Conservation (phyloP, 2,329 filamentous ascomycete genomes). For the Ceratocystis alfenasii region DNA sequence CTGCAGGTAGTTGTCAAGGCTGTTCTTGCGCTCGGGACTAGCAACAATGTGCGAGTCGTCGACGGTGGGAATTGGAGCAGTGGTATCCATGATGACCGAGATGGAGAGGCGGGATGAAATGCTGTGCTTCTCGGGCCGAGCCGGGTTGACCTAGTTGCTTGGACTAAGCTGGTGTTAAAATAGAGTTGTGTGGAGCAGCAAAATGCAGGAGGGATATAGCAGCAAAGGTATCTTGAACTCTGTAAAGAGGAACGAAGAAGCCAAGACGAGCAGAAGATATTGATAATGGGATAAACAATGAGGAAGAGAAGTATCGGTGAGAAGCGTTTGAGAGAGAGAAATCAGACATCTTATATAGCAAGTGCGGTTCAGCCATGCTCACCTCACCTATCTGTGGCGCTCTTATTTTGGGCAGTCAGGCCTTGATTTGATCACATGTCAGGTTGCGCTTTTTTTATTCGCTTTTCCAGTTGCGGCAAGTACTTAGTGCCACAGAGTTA, state of each 20-base stretch:
- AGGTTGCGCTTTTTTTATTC: neutral
- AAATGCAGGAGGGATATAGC: neutral
- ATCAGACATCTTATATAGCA: neutral
- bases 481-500: neutral
- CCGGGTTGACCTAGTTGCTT: no score
- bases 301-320: neutral
- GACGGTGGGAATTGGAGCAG: conserved; percentile 27
- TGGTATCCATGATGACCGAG: neutral
- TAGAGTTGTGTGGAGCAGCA: neutral
- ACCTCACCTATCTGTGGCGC: neutral
- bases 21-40: conserved; percentile 49
- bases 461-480: conserved; percentile 1
- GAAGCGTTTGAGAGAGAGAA: neutral
- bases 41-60: conserved; percentile 48
- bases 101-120: neutral
- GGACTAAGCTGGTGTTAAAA: neutral
- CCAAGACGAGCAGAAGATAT: neutral
- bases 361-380: neutral
- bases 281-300: neutral
- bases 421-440: neutral
- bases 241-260: neutral
- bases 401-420: neutral
- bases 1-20: conserved; percentile 59
- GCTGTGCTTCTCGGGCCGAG: neutral
- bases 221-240: neutral